Base-by-base conservation (phyloP, 345 rosid genomes). In the Salix dunnii region DNA sequence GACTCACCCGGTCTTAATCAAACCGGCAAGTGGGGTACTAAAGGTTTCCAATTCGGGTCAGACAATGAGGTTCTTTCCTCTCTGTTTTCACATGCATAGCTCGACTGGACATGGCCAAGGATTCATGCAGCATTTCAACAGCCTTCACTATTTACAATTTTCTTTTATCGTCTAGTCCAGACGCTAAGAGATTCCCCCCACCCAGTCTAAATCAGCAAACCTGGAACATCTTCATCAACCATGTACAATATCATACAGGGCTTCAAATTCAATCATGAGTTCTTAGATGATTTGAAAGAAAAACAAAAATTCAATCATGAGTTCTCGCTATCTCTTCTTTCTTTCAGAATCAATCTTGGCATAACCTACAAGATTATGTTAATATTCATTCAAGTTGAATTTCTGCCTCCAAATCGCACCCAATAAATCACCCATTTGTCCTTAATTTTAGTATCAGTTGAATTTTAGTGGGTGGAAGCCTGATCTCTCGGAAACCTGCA, bases 61-160 rank as follows among this genome's bases (percentile, higher is more conserved):
- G 81, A 71, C 79, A 83, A 68, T 68, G 61, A 74, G 83, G 74
- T 67, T 70, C 70, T 69, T 42, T 64, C 68, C 70, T 48, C 68
- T 53, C 23, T 58, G 38, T 68, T 76, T 58, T 43, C 68, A 68
- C 77, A 67, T 67, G 68, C 71, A 27, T 64, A 17, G 21, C 30
- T 30, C 4, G 40, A 65, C 23, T 65, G 46, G 43, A 48, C 4
- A 64, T 20, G 21, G 46, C 70, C 76, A 63, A 10, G 13, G 14
- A 31, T 48, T n/a, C 63, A 27, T 14, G n/a, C 25, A 30, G 23
- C 23, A n/a, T 43, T 46, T 31, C 18, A 0, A 33, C 46, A 46
- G 43, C 25, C 27, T 35, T 35, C 10, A 33, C 42, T 28, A 1
- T 63, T 30, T 27, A 30, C 9, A 64, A 13, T 25, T 23, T 2